These are phyloP conservation scores for Cordyceps javanica DNA, from an alignment of 2,329 filamentous ascomycete genomes.

Conservation along the genomic window DNA sequence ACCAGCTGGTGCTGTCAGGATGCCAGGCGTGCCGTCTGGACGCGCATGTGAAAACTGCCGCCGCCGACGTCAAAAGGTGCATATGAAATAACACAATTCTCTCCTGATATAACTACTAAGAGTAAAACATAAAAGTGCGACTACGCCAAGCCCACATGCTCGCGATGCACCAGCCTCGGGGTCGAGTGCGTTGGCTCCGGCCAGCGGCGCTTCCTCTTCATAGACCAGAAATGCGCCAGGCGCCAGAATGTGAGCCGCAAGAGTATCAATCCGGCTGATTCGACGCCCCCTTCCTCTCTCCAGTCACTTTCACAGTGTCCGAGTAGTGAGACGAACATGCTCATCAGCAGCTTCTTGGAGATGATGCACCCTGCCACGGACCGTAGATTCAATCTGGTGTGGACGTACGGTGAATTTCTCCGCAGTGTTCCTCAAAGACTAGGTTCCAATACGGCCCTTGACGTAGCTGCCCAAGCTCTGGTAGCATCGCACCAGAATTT, in stretches of 20 bases:
- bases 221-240: conserved; percentile 4
- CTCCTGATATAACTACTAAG: neutral
- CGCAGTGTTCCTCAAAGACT: neutral
- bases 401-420: conserved; percentile 7
- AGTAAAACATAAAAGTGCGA: neutral
- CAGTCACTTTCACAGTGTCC: neutral
- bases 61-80: conserved; percentile 10
- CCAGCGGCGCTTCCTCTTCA: conserved; percentile 9
- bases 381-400: conserved; percentile 6
- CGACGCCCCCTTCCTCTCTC: neutral
- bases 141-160: conserved; percentile 5
- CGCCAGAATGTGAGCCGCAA: neutral
- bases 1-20: neutral
- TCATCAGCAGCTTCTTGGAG: neutral
- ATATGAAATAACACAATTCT: neutral
- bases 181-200: conserved; percentile 9
- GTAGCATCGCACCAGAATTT: conserved; percentile 4
- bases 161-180: conserved; percentile 1
- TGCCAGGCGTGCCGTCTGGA: conserved; percentile 7
- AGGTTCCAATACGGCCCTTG: neutral
- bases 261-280: too few relatives aligned
- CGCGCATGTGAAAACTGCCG: conserved; percentile 9
- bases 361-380: conserved; percentile 3
- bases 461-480: conserved; percentile 1
- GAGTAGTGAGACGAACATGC: neutral